Base-by-base conservation (phyloP, 2,329 filamentous ascomycete species). In the Diplodia sapinea region DNA sequence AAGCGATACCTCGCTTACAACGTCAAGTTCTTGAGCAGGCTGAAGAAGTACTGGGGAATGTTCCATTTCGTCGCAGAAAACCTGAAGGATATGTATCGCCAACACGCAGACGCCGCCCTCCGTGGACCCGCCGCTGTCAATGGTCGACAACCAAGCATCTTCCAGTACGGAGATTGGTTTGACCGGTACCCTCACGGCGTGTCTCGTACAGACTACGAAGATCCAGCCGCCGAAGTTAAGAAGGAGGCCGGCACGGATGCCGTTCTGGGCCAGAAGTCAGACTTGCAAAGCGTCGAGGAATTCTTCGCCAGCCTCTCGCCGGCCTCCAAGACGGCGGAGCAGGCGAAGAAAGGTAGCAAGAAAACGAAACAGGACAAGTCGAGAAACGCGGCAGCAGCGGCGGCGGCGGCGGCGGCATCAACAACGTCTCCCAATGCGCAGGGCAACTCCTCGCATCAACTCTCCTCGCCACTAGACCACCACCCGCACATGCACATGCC, bases 1-100 rank as follows among this genome's bases (percentile, higher is more conserved):
- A 97, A 96, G 80, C 88, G 89, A 71, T 94, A 97, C 74, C 83
- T 97, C 17, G 89, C 91, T 0, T 91, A 89, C 71, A 98, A 97
- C 71, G 91, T 98, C 73, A 92, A 91, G 74, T 98, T 95, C 73
- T 81, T 99, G 54, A 90, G 91, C 66, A 95, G 92, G 79, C 96
- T 98, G 92, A 97, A 97, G 83, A 92, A 92, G 69, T 94, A 95
- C 74, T 99, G 95, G 95, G 95, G 94, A 69, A 96, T 97, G 91
- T 97, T 98, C 76, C 92, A 97, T 76, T 97, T 93, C 81, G 94
- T 98, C 86, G 90, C 93, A 0, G 94, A 98, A 76, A 95, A 94
- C 74, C 85, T 97, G 43, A 93, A 95, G 69, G 91, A 94, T 66
- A 88, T 96, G 69, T 99, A 97, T 76, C 88, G 91, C 63, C 87